phyloP scores from a whole-genome alignment of 1,284 basidiomycete species.

The Apiotrichum veenhuisii region DNA sequence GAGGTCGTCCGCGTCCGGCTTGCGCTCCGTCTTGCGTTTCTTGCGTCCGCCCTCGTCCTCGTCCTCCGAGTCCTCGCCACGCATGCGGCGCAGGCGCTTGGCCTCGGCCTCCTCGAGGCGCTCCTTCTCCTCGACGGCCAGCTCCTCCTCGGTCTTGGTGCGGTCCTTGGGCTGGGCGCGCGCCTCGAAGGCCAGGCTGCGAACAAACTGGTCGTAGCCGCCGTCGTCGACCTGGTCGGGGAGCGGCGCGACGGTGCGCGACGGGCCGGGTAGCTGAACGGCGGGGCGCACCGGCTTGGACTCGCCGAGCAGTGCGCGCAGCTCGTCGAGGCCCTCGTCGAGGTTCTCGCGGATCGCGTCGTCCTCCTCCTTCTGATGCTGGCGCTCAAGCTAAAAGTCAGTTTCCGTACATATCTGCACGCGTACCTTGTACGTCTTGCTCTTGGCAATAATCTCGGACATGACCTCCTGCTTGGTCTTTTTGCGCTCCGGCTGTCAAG shows the following conservation, averaged over 20 bases:
- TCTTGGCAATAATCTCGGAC: slow-evolving; percentile 96
- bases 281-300: slow-evolving; percentile 53
- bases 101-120: slow-evolving; percentile 80
- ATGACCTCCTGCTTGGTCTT: slow-evolving; percentile 95
- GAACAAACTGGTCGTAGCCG: slow-evolving; percentile 86
- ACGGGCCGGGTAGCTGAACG: slow-evolving; percentile 50
- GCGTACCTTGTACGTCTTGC: slow-evolving; percentile 83
- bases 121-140: slow-evolving; percentile 84
- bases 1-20: slow-evolving; percentile 67
- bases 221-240: slow-evolving; percentile 40
- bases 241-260: slow-evolving; percentile 34
- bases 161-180: slow-evolving; percentile 92
- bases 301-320: slow-evolving; percentile 69
- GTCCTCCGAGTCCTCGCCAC: slow-evolving; percentile 67
- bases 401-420: slow-evolving; percentile 8
- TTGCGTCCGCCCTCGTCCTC: slow-evolving; percentile 56
- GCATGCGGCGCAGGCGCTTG: slow-evolving; percentile 75
- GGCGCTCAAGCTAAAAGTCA: slow-evolving; percentile 50
- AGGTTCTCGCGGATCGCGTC: slow-evolving; percentile 82
- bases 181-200: slow-evolving; percentile 87
- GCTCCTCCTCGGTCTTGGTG: slow-evolving; percentile 93
- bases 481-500: slow-evolving; percentile 55
- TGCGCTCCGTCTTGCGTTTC: slow-evolving; percentile 31
- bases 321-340: slow-evolving; percentile 79
- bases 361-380: slow-evolving; percentile 80